Evolutionary conservation across 164 flowering plant species (phyloP), one percentile per base, ranked within the genome.

Genomic region (Liriodendron chinense): DNA sequence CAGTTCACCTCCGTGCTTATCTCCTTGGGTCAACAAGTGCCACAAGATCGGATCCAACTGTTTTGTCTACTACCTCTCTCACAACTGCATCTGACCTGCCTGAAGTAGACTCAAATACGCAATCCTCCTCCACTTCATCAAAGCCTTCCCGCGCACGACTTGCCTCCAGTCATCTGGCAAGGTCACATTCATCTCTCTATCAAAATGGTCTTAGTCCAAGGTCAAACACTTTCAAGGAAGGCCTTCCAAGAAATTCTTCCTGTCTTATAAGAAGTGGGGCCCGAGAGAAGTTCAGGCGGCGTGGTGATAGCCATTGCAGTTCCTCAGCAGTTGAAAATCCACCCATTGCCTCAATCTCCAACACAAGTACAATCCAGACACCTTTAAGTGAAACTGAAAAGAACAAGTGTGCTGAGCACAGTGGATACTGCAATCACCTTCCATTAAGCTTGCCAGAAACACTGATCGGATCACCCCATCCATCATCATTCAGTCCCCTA

Each of bases 181-280:
- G 84, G 77, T 26, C 85, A 23, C 86, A 79, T 76, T 65, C 88
- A 2, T 63, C 88, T 1, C 61, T 81, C 62, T 80, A 84, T 78
- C 96, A 87, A 78, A 85, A 89, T 49, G 85, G 89, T 81, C 89
- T 89, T 28, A 84, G 93, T 80, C 93, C 94, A 18, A 89, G 90
- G 72, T 79, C 92, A 18, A 88, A 83, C 78, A 80, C 88, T 7
- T 93, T 89, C 62, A 86, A 88, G 84, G 98, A 90, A 57, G 87
- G 87, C 34, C 28, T 73, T 49, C 78, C 82, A n/a, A 83, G 85
- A 79, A 89, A 62, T 72, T 65, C 78, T 43, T 78, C 85, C 28
- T 84, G 86, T 26, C n/a, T 18, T 47, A 57, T 82, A n/a, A 86
- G 80, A 76, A 84, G 59, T 79, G 81, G 80, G 76, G 70, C 83